Evolutionary conservation across 1,284 basidiomycete species (phyloP), one percentile per base, ranked within the genome.

Genomic region (Uromyces viciae-fabae): DNA sequence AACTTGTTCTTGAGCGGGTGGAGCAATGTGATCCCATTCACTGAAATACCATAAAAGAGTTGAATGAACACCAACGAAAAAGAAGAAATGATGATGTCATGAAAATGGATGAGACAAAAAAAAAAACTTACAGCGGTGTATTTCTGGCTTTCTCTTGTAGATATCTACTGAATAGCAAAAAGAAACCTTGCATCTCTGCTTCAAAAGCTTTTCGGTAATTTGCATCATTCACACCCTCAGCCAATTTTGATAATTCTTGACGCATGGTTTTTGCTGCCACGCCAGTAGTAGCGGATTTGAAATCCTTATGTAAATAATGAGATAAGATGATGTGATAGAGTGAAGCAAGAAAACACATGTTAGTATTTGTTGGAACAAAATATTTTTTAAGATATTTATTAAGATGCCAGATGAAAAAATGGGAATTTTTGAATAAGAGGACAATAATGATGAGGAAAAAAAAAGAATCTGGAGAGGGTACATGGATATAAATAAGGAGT

Each of bases 131-230:
- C 62, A 73, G 77, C 4, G 82, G 68, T 1, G 40, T 49, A 31
- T 69, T 52, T 22, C 42, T 46, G 58, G 97, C 96, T 84, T 94
- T 93, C 87, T 98, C 95, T 38, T 92, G 89, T 84, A 99, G 91
- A 88, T 96, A 99, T 83, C 97, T 93, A 86, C 95, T 98, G 89
- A 99, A 99, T 85, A 99, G 93, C 86, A 92, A 92, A 90, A 98
- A 99, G 90, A 99, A 99, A 82, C 93, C 92, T 86, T 96, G 93
- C 97, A 99, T 99, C 89, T 99, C 95, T 64, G 92, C 92, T 87
- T 98, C 94, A 88, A 99, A 98, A 25, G 92, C 92, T 94, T 96
- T 86, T 73, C 62, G 54, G 19, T 75, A 73, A 54, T 40, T 66
- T 31, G 71, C 22, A 49, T 75, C 80, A 7, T 58, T 46, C 14